A percentile compares a stretch with the other conserved stretches of the same genome.
These are phyloP conservation scores for Penicillium corylophilum DNA, from an alignment of 2,329 filamentous ascomycete genomes.

Conservation along the genomic window DNA sequence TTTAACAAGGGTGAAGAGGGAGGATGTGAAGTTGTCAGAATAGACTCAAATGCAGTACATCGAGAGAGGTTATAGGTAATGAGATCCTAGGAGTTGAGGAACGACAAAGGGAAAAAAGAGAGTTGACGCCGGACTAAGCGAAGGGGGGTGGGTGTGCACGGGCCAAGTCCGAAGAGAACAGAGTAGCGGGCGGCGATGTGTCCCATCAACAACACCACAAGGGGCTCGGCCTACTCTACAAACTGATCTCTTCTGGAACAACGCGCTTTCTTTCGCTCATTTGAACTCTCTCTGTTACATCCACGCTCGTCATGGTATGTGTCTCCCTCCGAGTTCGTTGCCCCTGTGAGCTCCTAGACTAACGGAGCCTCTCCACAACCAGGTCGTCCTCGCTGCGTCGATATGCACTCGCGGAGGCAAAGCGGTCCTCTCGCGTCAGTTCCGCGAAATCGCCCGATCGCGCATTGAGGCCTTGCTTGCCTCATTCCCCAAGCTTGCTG, in stretches of 20 bases:
- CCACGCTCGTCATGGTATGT: slow-evolving; percentile 29
- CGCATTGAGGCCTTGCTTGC: slow-evolving; percentile 95
- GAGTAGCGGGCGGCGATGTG: slow-evolving; percentile 32
- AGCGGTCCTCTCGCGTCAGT: slow-evolving; percentile 95
- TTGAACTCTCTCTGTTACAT: neutral
- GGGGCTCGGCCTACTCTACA: slow-evolving; percentile 5
- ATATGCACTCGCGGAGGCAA: slow-evolving; percentile 99
- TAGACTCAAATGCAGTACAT: neutral
- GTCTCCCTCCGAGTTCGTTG: neutral
- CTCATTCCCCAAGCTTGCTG: slow-evolving; percentile 95
- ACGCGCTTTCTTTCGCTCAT: neutral
- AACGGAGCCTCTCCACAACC: slow-evolving; percentile 22
- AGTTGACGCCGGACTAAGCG: slow-evolving; percentile 33
- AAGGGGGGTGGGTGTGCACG: slow-evolving; percentile 35
- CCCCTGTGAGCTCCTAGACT: slow-evolving; percentile 7
- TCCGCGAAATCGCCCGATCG: slow-evolving; percentile 95
- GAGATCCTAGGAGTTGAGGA: neutral
- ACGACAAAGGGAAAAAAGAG: slow-evolving; percentile 8
- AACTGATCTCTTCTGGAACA: neutral
- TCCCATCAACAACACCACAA: slow-evolving; percentile 19
- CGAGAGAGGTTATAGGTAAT: neutral
- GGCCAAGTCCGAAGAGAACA: slow-evolving; percentile 42
- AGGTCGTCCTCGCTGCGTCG: slow-evolving; percentile 98
- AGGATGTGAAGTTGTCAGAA: neutral
- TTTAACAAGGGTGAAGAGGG: slow-evolving; percentile 4